Conservation (phyloP, 1,139 yeast genomes). For the Pichia sp. region DNA sequence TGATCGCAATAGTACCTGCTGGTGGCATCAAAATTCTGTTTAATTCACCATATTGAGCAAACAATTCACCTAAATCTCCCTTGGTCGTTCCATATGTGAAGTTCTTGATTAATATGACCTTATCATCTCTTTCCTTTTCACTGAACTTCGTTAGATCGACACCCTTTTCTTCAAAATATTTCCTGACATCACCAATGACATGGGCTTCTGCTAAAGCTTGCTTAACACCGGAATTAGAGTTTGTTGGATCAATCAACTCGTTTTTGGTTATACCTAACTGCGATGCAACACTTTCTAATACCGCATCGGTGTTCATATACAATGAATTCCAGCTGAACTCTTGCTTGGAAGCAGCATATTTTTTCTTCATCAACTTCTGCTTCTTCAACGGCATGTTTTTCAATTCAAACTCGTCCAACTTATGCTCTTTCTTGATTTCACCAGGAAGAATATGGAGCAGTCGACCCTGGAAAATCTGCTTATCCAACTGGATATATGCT, state of each 20-base stretch:
- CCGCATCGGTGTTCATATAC: slow-evolving; percentile 87
- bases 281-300: slow-evolving; percentile 79
- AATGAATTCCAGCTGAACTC: slow-evolving; percentile 95
- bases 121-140: slow-evolving; percentile 72
- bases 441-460: slow-evolving; percentile 85
- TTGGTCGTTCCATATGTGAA: slow-evolving; percentile 80
- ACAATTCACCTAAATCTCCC: slow-evolving; percentile 75
- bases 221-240: slow-evolving; percentile 85
- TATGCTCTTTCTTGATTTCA: slow-evolving; percentile 65
- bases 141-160: slow-evolving; percentile 73
- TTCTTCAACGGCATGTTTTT: slow-evolving; percentile 87
- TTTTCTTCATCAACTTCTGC: slow-evolving; percentile 76
- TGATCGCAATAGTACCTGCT: slow-evolving; percentile 91
- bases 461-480: slow-evolving; percentile 91
- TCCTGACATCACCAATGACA: slow-evolving; percentile 84
- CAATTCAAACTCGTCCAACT: slow-evolving; percentile 81
- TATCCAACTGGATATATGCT: slow-evolving; percentile 71
- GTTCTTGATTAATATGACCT: slow-evolving; percentile 75
- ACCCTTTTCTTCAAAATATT: slow-evolving; percentile 76
- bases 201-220: slow-evolving; percentile 98
- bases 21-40: slow-evolving; percentile 89
- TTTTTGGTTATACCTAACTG: slow-evolving; percentile 78
- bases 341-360: slow-evolving; percentile 73
- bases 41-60: slow-evolving; percentile 71
- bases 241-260: slow-evolving; percentile 80